Evolutionary conservation across 2,329 filamentous ascomycete species (phyloP), one percentile per base, ranked within the genome.

Genomic region (Cladophialophora exuberans): DNA sequence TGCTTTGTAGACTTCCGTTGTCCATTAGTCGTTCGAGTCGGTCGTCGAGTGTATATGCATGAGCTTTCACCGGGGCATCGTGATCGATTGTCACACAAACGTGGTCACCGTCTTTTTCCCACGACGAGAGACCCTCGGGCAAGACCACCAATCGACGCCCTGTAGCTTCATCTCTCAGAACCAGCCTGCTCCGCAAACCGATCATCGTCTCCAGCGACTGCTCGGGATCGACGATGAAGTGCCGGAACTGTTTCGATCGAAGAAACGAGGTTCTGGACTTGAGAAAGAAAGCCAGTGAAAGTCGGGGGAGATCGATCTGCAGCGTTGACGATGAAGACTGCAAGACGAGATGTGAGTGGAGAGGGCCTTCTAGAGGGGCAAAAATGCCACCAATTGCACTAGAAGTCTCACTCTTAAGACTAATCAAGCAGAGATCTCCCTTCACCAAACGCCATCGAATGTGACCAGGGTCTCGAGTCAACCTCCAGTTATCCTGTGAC

Each of bases 181-280:
- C 67, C 0, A 85, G 69, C 58, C 77, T 81, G 62, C 70, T 79
- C 0, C 60, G 22, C 0, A 85, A 69, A 0, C 82, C 82, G 25
- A 77, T 62, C 5, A 84, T 66, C 0, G 79, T 76, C 0, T 70
- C 76, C 1, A 83, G 63, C 1, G 65, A 64, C 58, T 83, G 81
- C 9, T 72, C 28, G 0, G 58, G 7, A 57, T 83, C 79, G 2
- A 85, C 36, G 6, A 28, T 15, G 5, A 61, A 9, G 11, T 39
- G 45, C 25, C 47, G 46, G 23, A 45, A 52, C 39, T 46, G 43
- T 30, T 33, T 46, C 23, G 43, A 46, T n/a, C 11, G 15, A 11
- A 46, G 23, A 22, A 22, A 26, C 26, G 52, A 20, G n/a, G 48
- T 39, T n/a, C 39, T n/a, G 35, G 46, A 41, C 1, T 62, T 59